Conservation (phyloP, 345 rosid genomes). For the Raphanus sativus region DNA sequence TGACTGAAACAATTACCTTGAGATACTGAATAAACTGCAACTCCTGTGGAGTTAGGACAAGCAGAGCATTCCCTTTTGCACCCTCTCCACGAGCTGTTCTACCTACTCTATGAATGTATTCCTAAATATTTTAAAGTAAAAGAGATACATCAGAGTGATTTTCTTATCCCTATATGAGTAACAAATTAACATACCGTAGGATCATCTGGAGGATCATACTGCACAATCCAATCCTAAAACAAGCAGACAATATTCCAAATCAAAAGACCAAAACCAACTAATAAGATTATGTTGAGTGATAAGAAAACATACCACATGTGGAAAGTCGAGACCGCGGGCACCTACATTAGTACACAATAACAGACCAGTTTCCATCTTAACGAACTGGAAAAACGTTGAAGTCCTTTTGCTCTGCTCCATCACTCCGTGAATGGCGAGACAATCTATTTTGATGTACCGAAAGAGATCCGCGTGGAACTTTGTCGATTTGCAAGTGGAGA, state of each 20-base stretch:
- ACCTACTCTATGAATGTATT: constrained; percentile 97
- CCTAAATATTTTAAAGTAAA: constrained; percentile 45
- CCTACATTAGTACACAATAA: constrained; percentile 94
- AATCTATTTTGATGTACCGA: constrained; percentile 72
- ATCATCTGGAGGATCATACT: constrained; percentile 97
- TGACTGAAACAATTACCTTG: constrained; percentile 48
- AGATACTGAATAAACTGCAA: constrained; percentile 77
- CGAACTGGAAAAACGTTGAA: constrained; percentile 85
- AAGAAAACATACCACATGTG: constrained; percentile 70
- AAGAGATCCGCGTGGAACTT: constrained; percentile 84
- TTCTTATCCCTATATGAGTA: background rate
- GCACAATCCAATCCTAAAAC: constrained; percentile 94
- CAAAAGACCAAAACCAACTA: background rate
- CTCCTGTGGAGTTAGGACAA: constrained; percentile 83
- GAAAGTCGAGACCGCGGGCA: constrained; percentile 98
- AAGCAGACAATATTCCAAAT: constrained; percentile 19
- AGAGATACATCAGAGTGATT: background rate
- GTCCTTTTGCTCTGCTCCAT: constrained; percentile 91
- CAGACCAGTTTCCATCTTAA: constrained; percentile 85
- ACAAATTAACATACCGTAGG: constrained; percentile 55
- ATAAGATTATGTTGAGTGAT: background rate
- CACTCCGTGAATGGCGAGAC: constrained; percentile 87
- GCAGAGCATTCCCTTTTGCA: constrained; percentile 86
- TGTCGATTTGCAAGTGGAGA: constrained; percentile 92
- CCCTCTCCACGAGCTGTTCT: constrained; percentile 99